These are phyloP conservation scores for Primulina tabacum DNA, from an alignment of 257 asterid genomes.

Conservation along the genomic window DNA sequence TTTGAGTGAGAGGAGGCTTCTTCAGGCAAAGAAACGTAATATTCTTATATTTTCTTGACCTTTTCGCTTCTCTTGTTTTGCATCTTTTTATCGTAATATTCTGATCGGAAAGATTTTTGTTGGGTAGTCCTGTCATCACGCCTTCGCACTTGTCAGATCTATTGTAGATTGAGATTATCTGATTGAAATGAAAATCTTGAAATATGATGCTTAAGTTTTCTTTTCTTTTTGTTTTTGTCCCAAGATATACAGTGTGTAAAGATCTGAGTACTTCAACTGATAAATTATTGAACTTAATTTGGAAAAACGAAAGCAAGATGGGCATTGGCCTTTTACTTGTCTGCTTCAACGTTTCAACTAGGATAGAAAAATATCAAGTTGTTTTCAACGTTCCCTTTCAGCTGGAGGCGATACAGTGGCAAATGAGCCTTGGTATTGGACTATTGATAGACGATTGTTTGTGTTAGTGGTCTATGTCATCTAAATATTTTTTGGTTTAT, in stretches of 20 bases:
- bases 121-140: not conserved
- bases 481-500: not conserved
- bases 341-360: not conserved
- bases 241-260: too few relatives aligned
- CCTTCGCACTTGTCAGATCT: not conserved
- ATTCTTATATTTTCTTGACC: slow-evolving; percentile 16
- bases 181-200: not conserved
- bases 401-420: not conserved
- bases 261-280: not conserved
- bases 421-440: not conserved
- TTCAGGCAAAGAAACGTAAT: slow-evolving; percentile 65
- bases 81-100: not conserved
- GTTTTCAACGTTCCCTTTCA: not conserved
- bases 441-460: not conserved
- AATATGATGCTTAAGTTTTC: not conserved
- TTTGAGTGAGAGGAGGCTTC: slow-evolving; percentile 60
- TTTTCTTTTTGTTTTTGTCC: too few relatives aligned
- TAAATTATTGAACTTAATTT: not conserved
- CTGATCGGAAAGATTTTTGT: slow-evolving; percentile 5
- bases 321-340: slow-evolving; percentile 3
- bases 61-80: not conserved
- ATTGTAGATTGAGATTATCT: slow-evolving; percentile 5
- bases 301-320: not conserved
- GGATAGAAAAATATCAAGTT: not conserved
- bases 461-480: not conserved